Conservation (phyloP, 768 basidiomycete species). For the Multifurca ochricompacta region DNA sequence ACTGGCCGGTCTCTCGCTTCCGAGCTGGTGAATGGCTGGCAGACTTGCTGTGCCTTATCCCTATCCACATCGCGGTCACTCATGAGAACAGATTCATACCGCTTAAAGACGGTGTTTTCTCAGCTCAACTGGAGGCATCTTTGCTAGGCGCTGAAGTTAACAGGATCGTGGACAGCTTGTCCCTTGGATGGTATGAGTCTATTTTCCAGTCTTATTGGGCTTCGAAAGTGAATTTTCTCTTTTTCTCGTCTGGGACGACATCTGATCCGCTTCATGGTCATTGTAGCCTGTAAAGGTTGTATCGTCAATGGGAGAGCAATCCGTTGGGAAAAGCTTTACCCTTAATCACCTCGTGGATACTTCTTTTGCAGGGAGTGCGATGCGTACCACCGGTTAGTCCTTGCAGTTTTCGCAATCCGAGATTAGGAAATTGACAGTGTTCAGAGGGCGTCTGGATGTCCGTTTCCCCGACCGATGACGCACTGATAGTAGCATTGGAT, state of each 20-base stretch:
- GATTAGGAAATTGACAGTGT: neutral
- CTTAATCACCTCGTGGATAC: conserved; percentile 57
- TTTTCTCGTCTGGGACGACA: neutral
- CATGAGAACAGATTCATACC: conserved; percentile 56
- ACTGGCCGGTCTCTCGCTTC: conserved; percentile 31
- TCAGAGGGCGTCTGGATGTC: conserved; percentile 62
- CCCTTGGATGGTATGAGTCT: conserved; percentile 60
- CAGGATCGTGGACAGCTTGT: conserved; percentile 46
- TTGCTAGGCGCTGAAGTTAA: conserved; percentile 56
- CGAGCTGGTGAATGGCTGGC: conserved; percentile 55
- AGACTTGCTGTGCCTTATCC: conserved; percentile 53
- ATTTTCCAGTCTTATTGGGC: conserved; percentile 59
- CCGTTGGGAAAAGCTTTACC: conserved; percentile 53
- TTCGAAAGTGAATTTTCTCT: conserved; percentile 33
- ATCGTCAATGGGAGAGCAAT: conserved; percentile 64
- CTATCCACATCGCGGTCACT: conserved; percentile 55
- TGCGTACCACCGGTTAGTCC: conserved; percentile 44
- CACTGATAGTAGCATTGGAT: conserved; percentile 50
- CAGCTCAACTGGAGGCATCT: conserved; percentile 42
- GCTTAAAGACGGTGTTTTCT: conserved; percentile 51
- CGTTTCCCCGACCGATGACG: conserved; percentile 50
- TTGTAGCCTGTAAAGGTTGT: conserved; percentile 53
- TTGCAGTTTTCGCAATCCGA: neutral
- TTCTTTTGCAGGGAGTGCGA: conserved; percentile 58
- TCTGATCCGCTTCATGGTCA: neutral